These are phyloP conservation scores for Exophiala spinifera DNA, from an alignment of 2,329 filamentous ascomycete species.

Conservation along the genomic window DNA sequence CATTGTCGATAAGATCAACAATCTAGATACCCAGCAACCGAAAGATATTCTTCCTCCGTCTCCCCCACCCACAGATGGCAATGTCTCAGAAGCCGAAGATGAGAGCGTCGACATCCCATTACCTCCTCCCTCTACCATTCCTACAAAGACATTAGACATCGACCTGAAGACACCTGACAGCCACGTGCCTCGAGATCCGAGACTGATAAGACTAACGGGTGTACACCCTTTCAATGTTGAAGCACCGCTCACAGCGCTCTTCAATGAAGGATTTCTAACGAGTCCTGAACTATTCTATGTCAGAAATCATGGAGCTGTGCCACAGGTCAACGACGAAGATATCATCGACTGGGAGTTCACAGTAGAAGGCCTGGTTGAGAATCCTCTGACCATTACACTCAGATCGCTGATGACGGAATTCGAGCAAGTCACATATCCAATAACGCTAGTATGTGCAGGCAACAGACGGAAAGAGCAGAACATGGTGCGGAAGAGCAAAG, in stretches of 20 bases:
- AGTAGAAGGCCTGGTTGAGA: conserved; percentile 80
- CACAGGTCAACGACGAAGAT: conserved; percentile 67
- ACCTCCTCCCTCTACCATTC: conserved; percentile 60
- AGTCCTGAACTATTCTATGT: conserved; percentile 88
- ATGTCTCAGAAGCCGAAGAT: conserved; percentile 19
- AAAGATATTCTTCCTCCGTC: conserved; percentile 24
- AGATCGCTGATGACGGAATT: conserved; percentile 70
- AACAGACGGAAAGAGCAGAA: conserved; percentile 94
- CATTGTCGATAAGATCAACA: conserved; percentile 13
- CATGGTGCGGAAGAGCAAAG: conserved; percentile 82
- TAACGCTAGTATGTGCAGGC: conserved; percentile 88
- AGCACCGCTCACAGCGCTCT: conserved; percentile 73
- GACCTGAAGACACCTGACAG: conserved; percentile 80
- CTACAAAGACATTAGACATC: conserved; percentile 64
- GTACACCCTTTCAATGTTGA: conserved; percentile 91
- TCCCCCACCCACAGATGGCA: conserved; percentile 27
- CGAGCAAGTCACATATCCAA: conserved; percentile 77
- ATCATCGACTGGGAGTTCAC: conserved; percentile 77
- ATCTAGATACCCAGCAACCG: conserved; percentile 8
- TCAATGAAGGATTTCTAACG: conserved; percentile 75
- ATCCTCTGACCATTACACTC: conserved; percentile 68
- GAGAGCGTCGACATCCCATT: conserved; percentile 55
- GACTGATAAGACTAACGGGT: conserved; percentile 81
- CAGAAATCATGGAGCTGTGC: conserved; percentile 82
- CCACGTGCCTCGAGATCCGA: conserved; percentile 74